Conservation (phyloP, 306 rosid species). For the Crotalaria pallida region DNA sequence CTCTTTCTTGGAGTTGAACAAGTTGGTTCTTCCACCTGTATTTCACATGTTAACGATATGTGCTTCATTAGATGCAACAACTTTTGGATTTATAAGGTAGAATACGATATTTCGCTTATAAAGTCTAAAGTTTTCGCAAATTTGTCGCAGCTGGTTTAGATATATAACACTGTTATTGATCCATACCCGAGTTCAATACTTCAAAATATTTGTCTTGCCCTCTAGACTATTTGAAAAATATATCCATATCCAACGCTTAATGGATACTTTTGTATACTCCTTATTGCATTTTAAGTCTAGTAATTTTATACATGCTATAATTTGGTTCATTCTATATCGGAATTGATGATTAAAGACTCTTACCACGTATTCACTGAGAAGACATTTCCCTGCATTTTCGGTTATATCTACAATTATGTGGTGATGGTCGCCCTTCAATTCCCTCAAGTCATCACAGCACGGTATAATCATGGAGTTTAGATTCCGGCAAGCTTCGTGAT, state of each 20-base stretch:
- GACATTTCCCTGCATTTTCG: slow-evolving; percentile 80
- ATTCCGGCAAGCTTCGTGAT: slow-evolving; percentile 87
- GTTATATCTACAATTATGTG: slow-evolving; percentile 88
- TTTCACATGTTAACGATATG: not conserved
- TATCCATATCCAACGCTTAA: too few species aligned
- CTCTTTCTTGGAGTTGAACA: slow-evolving; percentile 94
- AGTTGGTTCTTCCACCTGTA: slow-evolving; percentile 91
- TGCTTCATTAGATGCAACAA: too few species aligned
- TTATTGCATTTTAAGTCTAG: too few species aligned
- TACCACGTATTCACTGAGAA: slow-evolving; percentile 84
- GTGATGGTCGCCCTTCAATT: slow-evolving; percentile 89
- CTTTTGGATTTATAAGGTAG: too few species aligned
- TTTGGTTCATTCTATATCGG: not conserved
- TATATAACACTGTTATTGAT: too few species aligned
- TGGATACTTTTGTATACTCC: too few species aligned
- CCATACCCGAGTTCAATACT: too few species aligned
- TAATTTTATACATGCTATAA: not conserved
- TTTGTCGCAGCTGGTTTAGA: too few species aligned
- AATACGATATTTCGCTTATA: too few species aligned
- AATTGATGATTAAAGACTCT: slow-evolving; percentile 10
- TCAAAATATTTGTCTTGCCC: too few species aligned
- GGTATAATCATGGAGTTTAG: slow-evolving; percentile 77
- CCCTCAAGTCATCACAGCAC: slow-evolving; percentile 84
- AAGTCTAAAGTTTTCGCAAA: too few species aligned
- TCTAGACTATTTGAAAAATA: too few species aligned